Evolutionary conservation across 148 eudicot genomes (phyloP), one percentile per base, ranked within the genome.

Genomic region (Chenopodium berlandieri): DNA sequence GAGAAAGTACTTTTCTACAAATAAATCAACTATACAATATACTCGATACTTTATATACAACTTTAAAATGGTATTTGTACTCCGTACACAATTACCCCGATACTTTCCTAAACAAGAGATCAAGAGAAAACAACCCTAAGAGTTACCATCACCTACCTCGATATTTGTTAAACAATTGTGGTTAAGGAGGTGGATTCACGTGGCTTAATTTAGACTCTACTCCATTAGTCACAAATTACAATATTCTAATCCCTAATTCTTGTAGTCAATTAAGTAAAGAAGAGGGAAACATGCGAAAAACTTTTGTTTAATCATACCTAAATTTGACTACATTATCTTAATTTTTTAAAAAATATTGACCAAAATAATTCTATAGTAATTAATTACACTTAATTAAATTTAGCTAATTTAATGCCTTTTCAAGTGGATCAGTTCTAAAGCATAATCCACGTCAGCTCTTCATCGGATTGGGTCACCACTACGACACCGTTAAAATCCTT

Each of bases 361-460:
- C 4, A 22, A 30, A 64, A 5, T 62, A 77, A 48, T 12, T 27
- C 23, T 11, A 22, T 56, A 12, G 20, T 71, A 6, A 40, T 40
- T 6, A 40, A 40, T 40, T 40, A 40, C 44, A 40, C 44, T 37
- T 40, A 40, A 40, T 40, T 40, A 7, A 54, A 32, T 70, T 17
- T 11, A 16, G 8, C 37, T 23, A 31, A 20, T 65, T 19, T 48
- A 73, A 47, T 22, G 60, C 9, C 25, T 48, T 3, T 47, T 25
- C 7, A 4, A 48, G 76, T 48, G 79, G 79, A 79, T 84, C 31
- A 75, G 64, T 44, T 69, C 78, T 4, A 48, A 48, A 50, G 64
- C 66, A 31, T 31, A 63, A 58, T 77, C 83, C 86, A 80, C 77
- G 77, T 84, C 86, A 58, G 80, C 75, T 73, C 58, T 76, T 47